Percentiles rank a stretch among this genome's conserved stretches.
phyloP scores from a whole-genome alignment of 345 rosid genomes.

The Psidium friedrichsthalianum region DNA sequence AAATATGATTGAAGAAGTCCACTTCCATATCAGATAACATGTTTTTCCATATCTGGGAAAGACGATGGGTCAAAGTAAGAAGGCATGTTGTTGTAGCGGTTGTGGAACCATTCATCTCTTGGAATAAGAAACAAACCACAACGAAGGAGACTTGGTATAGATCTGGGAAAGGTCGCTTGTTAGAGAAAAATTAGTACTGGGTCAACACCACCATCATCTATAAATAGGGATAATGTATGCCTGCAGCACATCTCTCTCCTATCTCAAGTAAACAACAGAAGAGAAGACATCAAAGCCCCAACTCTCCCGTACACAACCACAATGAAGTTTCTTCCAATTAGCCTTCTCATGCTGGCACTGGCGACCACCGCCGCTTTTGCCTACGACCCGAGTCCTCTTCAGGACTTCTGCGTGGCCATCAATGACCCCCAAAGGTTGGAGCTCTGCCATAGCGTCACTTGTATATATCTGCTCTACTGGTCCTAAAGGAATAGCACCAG shows the following conservation, averaged over 20 bases:
- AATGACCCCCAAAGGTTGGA: neutral
- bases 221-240: neutral
- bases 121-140: neutral
- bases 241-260: neutral
- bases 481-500: too few relatives aligned
- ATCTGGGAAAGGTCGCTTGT: neutral
- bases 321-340: neutral
- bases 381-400: neutral
- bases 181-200: neutral
- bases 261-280: neutral
- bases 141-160: neutral
- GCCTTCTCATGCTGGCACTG: neutral
- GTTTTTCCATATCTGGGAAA: neutral
- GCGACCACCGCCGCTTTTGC: neutral
- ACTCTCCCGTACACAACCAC: neutral
- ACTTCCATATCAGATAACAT: neutral
- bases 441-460: neutral
- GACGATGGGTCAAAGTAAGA: neutral
- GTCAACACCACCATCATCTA: neutral
- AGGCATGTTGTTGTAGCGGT: neutral
- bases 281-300: neutral
- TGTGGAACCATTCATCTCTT: neutral
- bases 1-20: neutral
- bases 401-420: neutral
- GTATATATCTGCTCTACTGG: too few relatives aligned